Evolutionary conservation across 306 rosid species (phyloP).

Genomic region (Vigna trinervia): DNA sequence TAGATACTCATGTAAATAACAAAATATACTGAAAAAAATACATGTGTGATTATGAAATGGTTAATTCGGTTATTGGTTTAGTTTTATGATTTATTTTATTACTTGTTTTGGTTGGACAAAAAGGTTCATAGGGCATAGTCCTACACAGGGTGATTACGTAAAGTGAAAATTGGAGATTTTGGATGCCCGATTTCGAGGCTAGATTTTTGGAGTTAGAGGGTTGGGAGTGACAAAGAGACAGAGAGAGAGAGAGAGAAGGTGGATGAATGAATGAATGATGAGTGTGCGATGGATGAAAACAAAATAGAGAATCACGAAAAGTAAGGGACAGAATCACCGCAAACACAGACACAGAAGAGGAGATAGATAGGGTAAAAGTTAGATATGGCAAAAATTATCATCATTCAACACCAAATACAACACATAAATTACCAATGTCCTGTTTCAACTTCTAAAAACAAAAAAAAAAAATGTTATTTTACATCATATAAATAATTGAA

Average conservation of each 20-base stretch:
- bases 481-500: no score
- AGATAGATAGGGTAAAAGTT: not conserved
- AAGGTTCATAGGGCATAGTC: conserved; percentile 34
- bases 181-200: conserved; percentile 39
- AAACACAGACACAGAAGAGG: not conserved
- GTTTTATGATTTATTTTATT: not conserved
- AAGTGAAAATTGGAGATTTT: conserved; percentile 38
- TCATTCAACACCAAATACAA: not conserved
- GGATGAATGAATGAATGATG: conserved; percentile 3
- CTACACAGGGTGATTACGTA: conserved; percentile 21
- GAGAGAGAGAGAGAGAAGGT: not conserved
- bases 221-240: not conserved
- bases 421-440: no score
- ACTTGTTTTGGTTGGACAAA: conserved; percentile 23
- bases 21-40: no score
- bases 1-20: no score
- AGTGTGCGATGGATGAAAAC: not conserved
- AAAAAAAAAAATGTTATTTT: no score
- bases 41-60: not conserved
- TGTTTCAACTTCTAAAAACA: no score
- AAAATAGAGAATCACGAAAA: conserved; percentile 45
- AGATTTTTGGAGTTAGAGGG: conserved; percentile 34
- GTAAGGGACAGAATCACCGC: conserved; percentile 41
- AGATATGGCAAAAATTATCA: not conserved
- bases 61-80: not conserved